Conservation (phyloP, 108 stramenopile genomes). For the Nannochloropsis oceanica region DNA sequence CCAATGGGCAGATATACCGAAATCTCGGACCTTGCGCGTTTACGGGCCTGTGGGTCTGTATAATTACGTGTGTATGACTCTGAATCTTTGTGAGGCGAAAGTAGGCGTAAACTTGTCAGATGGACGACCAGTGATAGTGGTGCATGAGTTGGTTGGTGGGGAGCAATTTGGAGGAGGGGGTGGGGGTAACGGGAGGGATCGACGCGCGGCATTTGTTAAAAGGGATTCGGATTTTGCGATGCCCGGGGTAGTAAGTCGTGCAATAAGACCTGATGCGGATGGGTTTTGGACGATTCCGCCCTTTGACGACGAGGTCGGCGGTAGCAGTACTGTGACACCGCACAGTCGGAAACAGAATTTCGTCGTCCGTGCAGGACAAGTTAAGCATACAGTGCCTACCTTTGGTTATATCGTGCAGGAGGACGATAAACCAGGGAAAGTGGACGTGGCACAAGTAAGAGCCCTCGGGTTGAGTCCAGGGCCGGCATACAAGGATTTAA, state of each 20-base stretch:
- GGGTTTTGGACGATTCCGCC: background rate
- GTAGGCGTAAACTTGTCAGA: background rate
- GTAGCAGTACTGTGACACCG: background rate
- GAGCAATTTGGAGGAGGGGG: background rate
- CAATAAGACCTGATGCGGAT: background rate
- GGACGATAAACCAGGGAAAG: conserved; percentile 49
- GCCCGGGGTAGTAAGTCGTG: background rate
- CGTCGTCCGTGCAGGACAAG: conserved; percentile 67
- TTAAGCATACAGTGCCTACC: conserved; percentile 82
- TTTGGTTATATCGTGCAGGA: conserved; percentile 81
- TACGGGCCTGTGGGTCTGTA: background rate
- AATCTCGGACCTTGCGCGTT: background rate
- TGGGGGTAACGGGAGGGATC: background rate
- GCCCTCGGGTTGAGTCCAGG: background rate
- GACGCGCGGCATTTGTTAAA: background rate
- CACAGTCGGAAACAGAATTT: background rate
- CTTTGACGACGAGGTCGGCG: background rate
- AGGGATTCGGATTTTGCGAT: background rate
- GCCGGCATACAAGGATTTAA: background rate
- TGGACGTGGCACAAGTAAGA: background rate
- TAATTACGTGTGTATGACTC: background rate
- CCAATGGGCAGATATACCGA: background rate
- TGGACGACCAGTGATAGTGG: background rate
- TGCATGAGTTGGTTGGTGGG: background rate
- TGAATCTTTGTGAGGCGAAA: background rate